Conservation (phyloP, 495 filamentous ascomycete species). For the Xylaria venustula region DNA sequence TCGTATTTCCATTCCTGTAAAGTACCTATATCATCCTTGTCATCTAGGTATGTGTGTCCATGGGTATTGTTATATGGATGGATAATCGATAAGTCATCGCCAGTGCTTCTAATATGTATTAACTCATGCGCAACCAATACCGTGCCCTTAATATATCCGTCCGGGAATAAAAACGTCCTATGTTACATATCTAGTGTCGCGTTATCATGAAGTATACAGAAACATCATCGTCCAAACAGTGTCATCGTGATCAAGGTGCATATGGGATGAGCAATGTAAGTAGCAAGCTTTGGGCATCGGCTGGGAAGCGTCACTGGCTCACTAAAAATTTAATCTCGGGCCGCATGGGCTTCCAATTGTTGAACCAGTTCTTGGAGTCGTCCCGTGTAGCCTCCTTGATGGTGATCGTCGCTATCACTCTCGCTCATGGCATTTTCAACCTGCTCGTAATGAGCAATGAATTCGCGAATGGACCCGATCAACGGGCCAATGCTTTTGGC, state of each 20-base stretch:
- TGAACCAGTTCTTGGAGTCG: slow-evolving; percentile 58
- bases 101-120: neutral
- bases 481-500: slow-evolving; percentile 61
- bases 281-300: neutral
- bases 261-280: neutral
- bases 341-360: slow-evolving; percentile 34
- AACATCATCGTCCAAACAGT: slow-evolving; percentile 4
- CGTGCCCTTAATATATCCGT: neutral
- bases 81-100: neutral
- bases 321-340: slow-evolving; percentile 15
- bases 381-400: slow-evolving; percentile 53
- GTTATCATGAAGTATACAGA: slow-evolving; percentile 14
- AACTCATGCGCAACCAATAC: neutral
- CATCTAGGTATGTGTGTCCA: neutral
- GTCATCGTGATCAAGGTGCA: neutral
- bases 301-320: neutral
- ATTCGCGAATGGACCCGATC: slow-evolving; percentile 81
- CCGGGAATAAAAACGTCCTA: neutral
- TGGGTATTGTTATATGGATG: slow-evolving; percentile 14
- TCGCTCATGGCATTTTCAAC: slow-evolving; percentile 61
- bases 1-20: too few relatives aligned
- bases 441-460: slow-evolving; percentile 71
- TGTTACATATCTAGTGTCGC: slow-evolving; percentile 8
- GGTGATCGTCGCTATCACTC: slow-evolving; percentile 43
- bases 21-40: neutral